A percentile compares a stretch with the other conserved stretches of the same genome.
These are phyloP conservation scores for Zoysia pacifica DNA, from an alignment of 176 grass and related monocot genomes.

Conservation along the genomic window DNA sequence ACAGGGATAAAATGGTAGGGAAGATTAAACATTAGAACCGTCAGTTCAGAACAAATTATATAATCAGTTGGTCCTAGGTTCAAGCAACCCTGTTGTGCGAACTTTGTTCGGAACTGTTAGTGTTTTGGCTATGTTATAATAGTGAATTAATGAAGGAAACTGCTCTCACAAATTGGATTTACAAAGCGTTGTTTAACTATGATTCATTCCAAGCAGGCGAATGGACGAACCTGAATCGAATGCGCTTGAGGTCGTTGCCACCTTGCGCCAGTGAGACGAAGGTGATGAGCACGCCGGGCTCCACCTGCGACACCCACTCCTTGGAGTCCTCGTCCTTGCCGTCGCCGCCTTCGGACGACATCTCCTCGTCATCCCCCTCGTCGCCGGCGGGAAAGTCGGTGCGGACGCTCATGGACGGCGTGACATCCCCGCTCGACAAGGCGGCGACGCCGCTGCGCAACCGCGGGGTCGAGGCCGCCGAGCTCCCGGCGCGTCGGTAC, in stretches of 20 bases:
- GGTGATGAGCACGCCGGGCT: conserved; percentile 94
- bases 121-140: background rate
- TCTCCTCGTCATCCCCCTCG: conserved; percentile 45
- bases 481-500: conserved; percentile 62
- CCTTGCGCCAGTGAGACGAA: conserved; percentile 83
- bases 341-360: conserved; percentile 23
- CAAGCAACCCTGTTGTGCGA: background rate
- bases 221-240: conserved; percentile 84
- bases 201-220: background rate
- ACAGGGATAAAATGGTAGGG: background rate
- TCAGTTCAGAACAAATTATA: background rate
- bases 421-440: conserved; percentile 69
- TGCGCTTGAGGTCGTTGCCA: conserved; percentile 92
- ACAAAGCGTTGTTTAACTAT: background rate
- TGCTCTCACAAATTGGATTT: background rate
- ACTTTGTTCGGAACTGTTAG: background rate
- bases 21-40: background rate
- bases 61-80: background rate
- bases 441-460: conserved; percentile 23
- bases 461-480: conserved; percentile 56
- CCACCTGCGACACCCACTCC: conserved; percentile 98
- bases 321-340: conserved; percentile 70
- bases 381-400: conserved; percentile 60
- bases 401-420: conserved; percentile 78
- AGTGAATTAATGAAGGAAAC: background rate